Evolutionary conservation across 495 filamentous ascomycete genomes (phyloP), one percentile per base, ranked within the genome.

Genomic region (Neurospora sp.): DNA sequence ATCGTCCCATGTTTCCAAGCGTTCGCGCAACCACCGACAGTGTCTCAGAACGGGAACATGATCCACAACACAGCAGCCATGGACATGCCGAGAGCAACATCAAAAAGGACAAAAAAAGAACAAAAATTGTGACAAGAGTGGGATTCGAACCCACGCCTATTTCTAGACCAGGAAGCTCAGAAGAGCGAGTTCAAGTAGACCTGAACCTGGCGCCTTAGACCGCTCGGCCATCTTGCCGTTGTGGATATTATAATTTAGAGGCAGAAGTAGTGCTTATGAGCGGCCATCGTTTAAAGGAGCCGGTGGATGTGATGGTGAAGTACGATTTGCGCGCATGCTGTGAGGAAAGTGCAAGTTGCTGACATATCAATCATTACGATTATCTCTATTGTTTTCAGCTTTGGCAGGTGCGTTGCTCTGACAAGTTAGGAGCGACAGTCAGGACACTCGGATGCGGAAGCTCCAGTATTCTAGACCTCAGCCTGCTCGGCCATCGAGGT

Each of bases 131-230:
- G 73, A 70, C 73, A 70, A 74, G 70, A 72, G 71, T 72, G 70
- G 71, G 73, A 74, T 72, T 74, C 73, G 73, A 74, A 74, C 73
- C 71, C 70, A 72, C 48, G 73, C 71, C 73, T 16, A 66, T 66
- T 66, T 16, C 53, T 66, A 16, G 53, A 66, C 53, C 53, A 66
- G 53, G 53, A 66, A 66, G 53, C 53, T 66, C 53, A 18, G 5
- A 61, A 8, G 53, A 66, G 53, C 53, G 7, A 66, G 53, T 66
- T 66, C 53, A 66, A 66, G 53, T 66, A 66, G 53, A 66, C 53
- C 53, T 66, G 53, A 66, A 66, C 53, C 53, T 66, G 53, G 53
- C 53, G 53, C 53, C 53, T 66, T 66, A 66, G 53, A 66, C 53
- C 53, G 53, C 53, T 66, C 53, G 53, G 53, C 53, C 53, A 66